Conservation (phyloP, 163 green algal genomes). For the Scenedesmus sp. region DNA sequence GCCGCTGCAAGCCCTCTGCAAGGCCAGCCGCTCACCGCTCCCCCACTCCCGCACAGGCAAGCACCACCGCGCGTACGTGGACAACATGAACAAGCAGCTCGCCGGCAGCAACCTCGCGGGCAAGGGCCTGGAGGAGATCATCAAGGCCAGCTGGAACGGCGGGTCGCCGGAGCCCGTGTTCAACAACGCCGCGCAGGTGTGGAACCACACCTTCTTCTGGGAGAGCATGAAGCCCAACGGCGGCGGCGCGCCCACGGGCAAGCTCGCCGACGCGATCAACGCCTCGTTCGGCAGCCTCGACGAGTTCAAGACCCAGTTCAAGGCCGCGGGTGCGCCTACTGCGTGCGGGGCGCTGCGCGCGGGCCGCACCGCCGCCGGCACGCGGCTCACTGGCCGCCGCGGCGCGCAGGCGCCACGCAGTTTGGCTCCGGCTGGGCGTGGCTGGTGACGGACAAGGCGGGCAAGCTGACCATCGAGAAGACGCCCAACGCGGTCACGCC, state of each 20-base stretch:
- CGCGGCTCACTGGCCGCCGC: too few relatives aligned
- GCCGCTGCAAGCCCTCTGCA: too few relatives aligned
- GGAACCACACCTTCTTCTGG: conserved; percentile 84
- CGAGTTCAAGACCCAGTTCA: conserved; percentile 68
- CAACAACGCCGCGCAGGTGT: conserved; percentile 81
- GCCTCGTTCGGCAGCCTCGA: conserved; percentile 73
- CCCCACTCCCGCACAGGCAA: conserved; percentile 13
- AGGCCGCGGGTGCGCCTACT: conserved; percentile 19
- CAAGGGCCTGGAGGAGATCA: conserved; percentile 82
- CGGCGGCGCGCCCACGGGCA: conserved; percentile 56
- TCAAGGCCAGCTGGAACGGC: conserved; percentile 71
- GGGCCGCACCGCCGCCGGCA: too few relatives aligned
- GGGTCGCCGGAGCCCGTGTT: conserved; percentile 82
- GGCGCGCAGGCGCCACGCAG: conserved; percentile 43
- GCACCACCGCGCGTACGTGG: conserved; percentile 37
- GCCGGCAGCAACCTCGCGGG: conserved; percentile 72
- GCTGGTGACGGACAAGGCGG: conserved; percentile 64
- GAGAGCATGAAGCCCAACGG: conserved; percentile 63
- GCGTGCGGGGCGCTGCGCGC: not conserved
- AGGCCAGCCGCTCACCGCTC: too few relatives aligned
- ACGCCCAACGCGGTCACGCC: conserved; percentile 76
- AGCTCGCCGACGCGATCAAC: conserved; percentile 66
- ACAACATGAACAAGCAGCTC: conserved; percentile 96
- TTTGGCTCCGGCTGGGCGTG: conserved; percentile 80
- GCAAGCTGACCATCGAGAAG: conserved; percentile 74